Base-by-base conservation (phyloP, 805 yeast genomes). In the Candida maris region DNA sequence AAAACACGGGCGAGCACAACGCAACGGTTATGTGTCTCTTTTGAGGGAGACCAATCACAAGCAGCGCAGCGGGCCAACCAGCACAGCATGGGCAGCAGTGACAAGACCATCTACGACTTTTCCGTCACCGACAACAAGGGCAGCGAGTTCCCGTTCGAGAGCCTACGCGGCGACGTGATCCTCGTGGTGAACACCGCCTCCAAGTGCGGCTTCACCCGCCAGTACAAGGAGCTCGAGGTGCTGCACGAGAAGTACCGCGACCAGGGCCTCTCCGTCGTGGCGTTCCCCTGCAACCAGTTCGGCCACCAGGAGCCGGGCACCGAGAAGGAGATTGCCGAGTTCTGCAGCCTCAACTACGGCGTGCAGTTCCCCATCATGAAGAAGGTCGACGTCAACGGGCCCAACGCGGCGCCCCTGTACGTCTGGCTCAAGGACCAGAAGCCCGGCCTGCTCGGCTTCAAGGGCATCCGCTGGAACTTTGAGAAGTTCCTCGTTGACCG, bases 271-370 rank as follows among this genome's bases (percentile, higher is more conserved):
- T 77, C 65, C 30, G 70, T 88, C 19, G 46, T 88, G 23, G 96
- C 88, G 0, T 87, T 88, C 73, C 97, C 97, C 21, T 85, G 96
- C 63, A 85, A 86, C 64, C 96, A 87, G 59, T 88, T 88, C 57
- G 89, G 83, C 17, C 66, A 75, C 50, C 83, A 93, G 68, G 85
- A 89, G 62, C 81, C 93, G 48, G 80, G 79, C 3, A 54, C 74
- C 3, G 77, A 74, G 34, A 73, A 78, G 38, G 88, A 84, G 52
- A 85, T 86, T 46, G 79, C 77, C 15, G 61, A 70, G 30, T 84
- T 83, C 65, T 88, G 96, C 62, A 63, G 75, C 29, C 56, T 79
- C 52, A 88, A 86, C 68, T 93, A 80, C 59, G 96, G 96, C 37
- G 97, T 91, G 27, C 68, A 83, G 13, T 91, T 93, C 81, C 96